These are phyloP conservation scores for Sapria himalayana DNA, from an alignment of 345 rosid species.

Conservation along the genomic window DNA sequence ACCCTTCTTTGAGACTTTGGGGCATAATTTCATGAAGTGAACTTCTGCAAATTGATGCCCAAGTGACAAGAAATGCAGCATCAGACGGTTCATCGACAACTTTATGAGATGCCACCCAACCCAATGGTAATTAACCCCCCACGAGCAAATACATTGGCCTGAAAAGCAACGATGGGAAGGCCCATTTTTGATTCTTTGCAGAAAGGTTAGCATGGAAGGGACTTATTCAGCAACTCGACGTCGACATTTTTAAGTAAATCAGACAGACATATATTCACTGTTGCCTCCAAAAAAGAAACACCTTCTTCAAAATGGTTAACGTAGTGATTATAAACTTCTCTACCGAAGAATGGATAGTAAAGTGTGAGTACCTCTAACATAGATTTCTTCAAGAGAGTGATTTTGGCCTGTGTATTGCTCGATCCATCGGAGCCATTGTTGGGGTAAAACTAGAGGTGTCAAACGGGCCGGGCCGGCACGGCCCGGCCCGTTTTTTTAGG, in stretches of 20 bases:
- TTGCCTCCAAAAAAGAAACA: conserved; percentile 6
- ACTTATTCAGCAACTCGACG: conserved; percentile 4
- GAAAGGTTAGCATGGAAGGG: conserved; percentile 9
- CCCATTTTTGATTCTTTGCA: not conserved
- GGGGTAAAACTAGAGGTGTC: too few relatives aligned
- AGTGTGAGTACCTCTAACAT: conserved; percentile 7
- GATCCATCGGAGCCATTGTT: too few relatives aligned
- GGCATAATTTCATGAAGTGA: not conserved
- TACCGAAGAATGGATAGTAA: conserved; percentile 10
- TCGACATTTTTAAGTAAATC: conserved; percentile 8
- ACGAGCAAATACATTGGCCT: conserved; percentile 7
- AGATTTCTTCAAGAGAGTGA: conserved; percentile 4
- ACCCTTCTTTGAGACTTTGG: conserved; percentile 4
- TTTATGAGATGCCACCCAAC: conserved; percentile 6
- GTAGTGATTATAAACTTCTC: conserved; percentile 4
- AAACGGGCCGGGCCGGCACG: too few relatives aligned
- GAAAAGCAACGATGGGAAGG: conserved; percentile 1
- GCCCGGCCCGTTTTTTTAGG: too few relatives aligned
- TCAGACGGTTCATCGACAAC: conserved; percentile 6
- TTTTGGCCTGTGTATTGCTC: not conserved
- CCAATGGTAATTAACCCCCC: conserved; percentile 8
- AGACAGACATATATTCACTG: not conserved
- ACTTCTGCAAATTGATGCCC: conserved; percentile 7
- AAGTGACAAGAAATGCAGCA: not conserved
- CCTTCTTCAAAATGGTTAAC: conserved; percentile 9